Evolutionary conservation across 441 rosid genomes (phyloP), one percentile per base, ranked within the genome.

Genomic region (Sinapis alba): DNA sequence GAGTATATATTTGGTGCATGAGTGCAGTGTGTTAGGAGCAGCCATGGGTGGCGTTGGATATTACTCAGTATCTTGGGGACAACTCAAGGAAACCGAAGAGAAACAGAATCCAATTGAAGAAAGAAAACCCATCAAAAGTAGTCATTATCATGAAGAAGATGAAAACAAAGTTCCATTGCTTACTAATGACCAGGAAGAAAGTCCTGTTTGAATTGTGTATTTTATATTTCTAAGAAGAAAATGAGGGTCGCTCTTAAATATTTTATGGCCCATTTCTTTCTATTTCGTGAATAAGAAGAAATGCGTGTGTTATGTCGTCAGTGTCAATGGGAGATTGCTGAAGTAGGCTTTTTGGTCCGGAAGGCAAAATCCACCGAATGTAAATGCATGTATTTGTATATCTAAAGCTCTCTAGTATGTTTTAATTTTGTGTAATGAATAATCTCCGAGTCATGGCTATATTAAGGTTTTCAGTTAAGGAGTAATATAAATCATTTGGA

Each of bases 21-120:
- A 15, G 12, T 53, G 71, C 90, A 93, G 97, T 80, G 78, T 87
- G 53, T 67, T 86, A 74, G 98, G 93, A 81, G 87, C 92, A 38
- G 71, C 85, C 30, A 74, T 91, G 62, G 77, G 81, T 71, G 97
- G 94, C 18, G 71, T 81, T 56, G 96, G 96, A 47, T 89, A 86
- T 66, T 89, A 87, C 51, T 81, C 85, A 0, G 78, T 87, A 51
- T 69, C 81, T 66, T 88, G 88, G 92, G 98, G 91, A 26, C 93
- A 86, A 16, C 62, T 82, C 13, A 84, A 76, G 74, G 91, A 87
- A 66, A 83, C 77, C 9, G 85, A 87, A 67, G 74, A 65, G 20
- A 73, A 62, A 20, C 71, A 78, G 30, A 56, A 61, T 62, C 56
- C 62, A 62, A 43, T 65, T 0, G 64, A 60, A 66, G 74, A 74